Conservation (phyloP, 805 yeast species). For the Kuraishia cidri region DNA sequence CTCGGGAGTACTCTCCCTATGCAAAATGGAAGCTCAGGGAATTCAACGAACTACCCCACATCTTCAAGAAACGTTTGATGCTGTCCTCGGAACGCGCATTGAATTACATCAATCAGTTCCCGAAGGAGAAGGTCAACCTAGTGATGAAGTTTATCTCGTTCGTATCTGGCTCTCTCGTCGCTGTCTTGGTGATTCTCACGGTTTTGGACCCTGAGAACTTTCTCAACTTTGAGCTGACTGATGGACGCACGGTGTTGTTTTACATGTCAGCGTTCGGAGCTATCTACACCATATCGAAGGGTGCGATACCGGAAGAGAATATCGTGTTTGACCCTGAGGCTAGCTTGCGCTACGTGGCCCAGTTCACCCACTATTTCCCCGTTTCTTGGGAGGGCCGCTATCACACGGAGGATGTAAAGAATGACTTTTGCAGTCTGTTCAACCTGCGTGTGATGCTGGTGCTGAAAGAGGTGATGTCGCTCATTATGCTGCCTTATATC, state of each 20-base stretch:
- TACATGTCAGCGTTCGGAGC: constrained; percentile 88
- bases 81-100: constrained; percentile 75
- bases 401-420: constrained; percentile 79
- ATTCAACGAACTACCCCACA: constrained; percentile 85
- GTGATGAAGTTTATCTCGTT: constrained; percentile 57
- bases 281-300: constrained; percentile 74
- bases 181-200: constrained; percentile 72
- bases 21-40: constrained; percentile 96
- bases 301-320: constrained; percentile 51
- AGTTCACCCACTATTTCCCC: constrained; percentile 88
- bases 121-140: constrained; percentile 60
- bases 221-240: constrained; percentile 80
- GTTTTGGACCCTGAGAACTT: constrained; percentile 85
- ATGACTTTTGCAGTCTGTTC: constrained; percentile 73
- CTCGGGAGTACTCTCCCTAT: constrained; percentile 85
- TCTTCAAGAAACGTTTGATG: constrained; percentile 72
- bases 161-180: constrained; percentile 81
- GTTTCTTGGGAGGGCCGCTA: constrained; percentile 76
- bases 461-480: constrained; percentile 70
- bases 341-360: constrained; percentile 69
- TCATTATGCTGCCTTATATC: constrained; percentile 82
- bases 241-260: constrained; percentile 73
- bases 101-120: constrained; percentile 83
- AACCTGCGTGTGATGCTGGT: constrained; percentile 65
- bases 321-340: constrained; percentile 91